Percentiles rank a stretch among this genome's conserved stretches.
phyloP scores from a whole-genome alignment of 306 rosid species.

The Coriaria nepalensis region DNA sequence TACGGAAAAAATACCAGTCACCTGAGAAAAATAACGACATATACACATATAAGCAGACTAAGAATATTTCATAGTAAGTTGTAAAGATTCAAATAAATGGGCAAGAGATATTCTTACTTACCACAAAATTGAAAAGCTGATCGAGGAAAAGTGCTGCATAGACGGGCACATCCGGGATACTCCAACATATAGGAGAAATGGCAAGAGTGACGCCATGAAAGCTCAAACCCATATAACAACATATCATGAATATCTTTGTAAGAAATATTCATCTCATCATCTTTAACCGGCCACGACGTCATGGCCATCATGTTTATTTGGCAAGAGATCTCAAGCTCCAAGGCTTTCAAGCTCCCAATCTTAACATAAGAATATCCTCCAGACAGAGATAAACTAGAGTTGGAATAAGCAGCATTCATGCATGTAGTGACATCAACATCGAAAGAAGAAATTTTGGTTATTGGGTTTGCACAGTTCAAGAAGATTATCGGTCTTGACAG shows the following conservation, averaged over 20 bases:
- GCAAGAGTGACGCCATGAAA: slow-evolving; percentile 7
- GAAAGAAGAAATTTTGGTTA: too few relatives aligned
- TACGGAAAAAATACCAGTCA: too few relatives aligned
- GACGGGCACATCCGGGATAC: too few relatives aligned
- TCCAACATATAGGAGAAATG: too few relatives aligned
- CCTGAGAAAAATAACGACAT: too few relatives aligned
- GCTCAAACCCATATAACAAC: slow-evolving; percentile 12
- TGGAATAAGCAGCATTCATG: background rate
- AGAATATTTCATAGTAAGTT: too few relatives aligned
- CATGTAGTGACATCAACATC: background rate
- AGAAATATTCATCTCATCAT: background rate
- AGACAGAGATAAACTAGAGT: background rate
- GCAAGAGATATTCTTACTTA: too few relatives aligned
- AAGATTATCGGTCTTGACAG: background rate
- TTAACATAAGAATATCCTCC: background rate
- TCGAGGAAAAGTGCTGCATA: too few relatives aligned
- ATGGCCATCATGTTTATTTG: background rate
- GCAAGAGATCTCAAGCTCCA: slow-evolving; percentile 5
- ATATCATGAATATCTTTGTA: slow-evolving; percentile 10
- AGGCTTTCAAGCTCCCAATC: background rate
- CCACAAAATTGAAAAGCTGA: too few relatives aligned
- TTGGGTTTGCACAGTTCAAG: background rate
- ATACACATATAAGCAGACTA: too few relatives aligned
- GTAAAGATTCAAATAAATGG: too few relatives aligned
- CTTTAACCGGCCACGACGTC: background rate